Base-by-base conservation (phyloP, 306 rosid genomes). In the Prunus kanzakura region DNA sequence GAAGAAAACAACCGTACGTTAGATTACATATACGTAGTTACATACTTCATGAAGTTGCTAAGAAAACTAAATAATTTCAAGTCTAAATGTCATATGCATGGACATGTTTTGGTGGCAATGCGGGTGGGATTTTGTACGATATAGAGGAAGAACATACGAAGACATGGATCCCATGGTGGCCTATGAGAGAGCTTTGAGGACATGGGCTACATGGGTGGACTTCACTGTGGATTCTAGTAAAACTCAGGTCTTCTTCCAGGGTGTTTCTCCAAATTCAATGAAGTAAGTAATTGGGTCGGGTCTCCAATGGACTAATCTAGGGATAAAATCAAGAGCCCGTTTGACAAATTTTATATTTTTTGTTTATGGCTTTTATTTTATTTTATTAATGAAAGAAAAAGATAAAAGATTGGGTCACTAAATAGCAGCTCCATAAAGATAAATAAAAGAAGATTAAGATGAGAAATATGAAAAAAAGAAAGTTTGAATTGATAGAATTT, bases 1-100 rank as follows among this genome's bases (percentile, higher is more conserved):
- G 89, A 71, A 80, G 78, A 32, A 84, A 86, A 67, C 87, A 81
- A 74, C 83, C 89, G 90, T 89, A 83, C 35, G 64, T 43, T 18
- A 22, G 2, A 9, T 15, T 11, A 1, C 18, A 7, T 29, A 9
- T 62, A 2, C 7, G 1, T 49, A 8, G 15, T 35, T 50, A 29
- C n/a, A 19, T 16, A 19, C 18, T 60, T 23, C 35, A 60, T 56
- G 29, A 11, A 56, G 29, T 58, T 58, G 64, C 15, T 23, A 58
- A 58, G 23, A 58, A 23, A 9, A 58, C 64, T 22, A 23, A 20
- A 52, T 52, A 16, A 10, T 1, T 56, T n/a, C 10, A 56, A 56
- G 25, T 20, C 10, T n/a, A 11, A 46, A 2, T 2, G 3, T 9
- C 50, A 15, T 16, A 51, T 14, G 18, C 55, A 50, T 14, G 6